Evolutionary conservation across 2,329 filamentous ascomycete genomes (phyloP).

Genomic region (Neodidymelliopsis sp.): DNA sequence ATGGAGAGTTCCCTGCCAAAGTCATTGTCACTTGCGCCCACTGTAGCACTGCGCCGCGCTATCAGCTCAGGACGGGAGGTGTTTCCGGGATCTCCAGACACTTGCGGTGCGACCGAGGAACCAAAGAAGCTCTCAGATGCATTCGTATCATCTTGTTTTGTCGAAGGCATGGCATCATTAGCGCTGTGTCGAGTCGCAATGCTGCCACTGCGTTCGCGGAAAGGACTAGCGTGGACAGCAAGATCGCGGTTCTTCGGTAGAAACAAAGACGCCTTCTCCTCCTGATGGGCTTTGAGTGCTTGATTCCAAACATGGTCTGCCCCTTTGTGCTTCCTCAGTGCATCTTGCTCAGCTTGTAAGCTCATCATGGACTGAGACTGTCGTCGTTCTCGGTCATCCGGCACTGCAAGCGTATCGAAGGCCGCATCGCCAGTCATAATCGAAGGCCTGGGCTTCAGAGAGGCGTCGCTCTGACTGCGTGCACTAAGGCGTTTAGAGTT

Average conservation of each 20-base stretch:
- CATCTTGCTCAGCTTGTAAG: constrained; percentile 37
- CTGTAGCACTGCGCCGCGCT: constrained; percentile 32
- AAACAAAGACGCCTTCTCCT: constrained; percentile 46
- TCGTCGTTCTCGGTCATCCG: constrained; percentile 30
- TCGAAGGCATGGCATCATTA: not conserved
- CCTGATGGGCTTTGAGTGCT: constrained; percentile 46
- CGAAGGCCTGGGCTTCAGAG: constrained; percentile 21
- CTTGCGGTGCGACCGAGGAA: not conserved
- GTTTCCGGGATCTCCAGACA: not conserved
- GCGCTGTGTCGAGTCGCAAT: constrained; percentile 15
- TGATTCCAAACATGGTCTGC: constrained; percentile 45
- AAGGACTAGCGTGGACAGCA: constrained; percentile 36
- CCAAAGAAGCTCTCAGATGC: not conserved
- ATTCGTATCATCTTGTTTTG: not conserved
- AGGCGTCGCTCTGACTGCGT: constrained; percentile 44
- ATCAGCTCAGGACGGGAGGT: not conserved
- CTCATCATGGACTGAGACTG: constrained; percentile 42
- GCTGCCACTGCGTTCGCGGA: constrained; percentile 44
- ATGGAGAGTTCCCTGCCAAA: constrained; percentile 21
- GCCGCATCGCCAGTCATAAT: constrained; percentile 29
- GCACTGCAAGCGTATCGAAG: constrained; percentile 22
- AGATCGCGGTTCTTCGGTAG: constrained; percentile 42
- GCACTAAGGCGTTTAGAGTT: constrained; percentile 36
- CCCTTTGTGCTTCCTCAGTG: constrained; percentile 32
- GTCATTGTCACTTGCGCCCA: constrained; percentile 12